phyloP scores from a whole-genome alignment of 1,284 basidiomycete genomes.

The Austroboletus niveus region DNA sequence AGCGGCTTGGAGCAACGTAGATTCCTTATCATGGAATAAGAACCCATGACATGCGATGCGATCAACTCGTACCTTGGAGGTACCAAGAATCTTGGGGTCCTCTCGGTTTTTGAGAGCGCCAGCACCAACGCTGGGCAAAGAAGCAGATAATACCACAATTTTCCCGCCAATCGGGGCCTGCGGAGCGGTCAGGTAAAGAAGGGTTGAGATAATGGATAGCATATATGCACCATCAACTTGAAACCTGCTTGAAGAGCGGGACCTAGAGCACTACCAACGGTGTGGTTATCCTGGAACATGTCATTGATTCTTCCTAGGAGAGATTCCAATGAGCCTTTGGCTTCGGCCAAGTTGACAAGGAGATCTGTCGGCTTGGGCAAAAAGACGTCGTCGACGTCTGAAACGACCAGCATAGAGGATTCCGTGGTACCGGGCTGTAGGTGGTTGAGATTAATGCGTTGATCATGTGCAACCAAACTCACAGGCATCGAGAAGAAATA shows the following conservation, averaged over 20 bases:
- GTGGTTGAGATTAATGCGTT: not conserved
- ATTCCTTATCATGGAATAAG: conserved; percentile 56
- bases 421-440: conserved; percentile 77
- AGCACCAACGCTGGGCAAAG: conserved; percentile 85
- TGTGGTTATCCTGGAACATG: conserved; percentile 95
- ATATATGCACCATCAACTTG: conserved; percentile 76
- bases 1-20: conserved; percentile 81
- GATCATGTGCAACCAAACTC: conserved; percentile 27
- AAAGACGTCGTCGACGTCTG: conserved; percentile 96
- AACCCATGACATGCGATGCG: not conserved
- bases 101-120: conserved; percentile 96
- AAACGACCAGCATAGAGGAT: conserved; percentile 94
- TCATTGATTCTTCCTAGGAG: conserved; percentile 85
- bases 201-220: not conserved
- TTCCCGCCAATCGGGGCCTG: conserved; percentile 92
- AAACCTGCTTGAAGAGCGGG: conserved; percentile 95
- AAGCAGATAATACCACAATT: conserved; percentile 87
- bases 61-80: conserved; percentile 68
- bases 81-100: conserved; percentile 95
- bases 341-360: conserved; percentile 90
- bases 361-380: conserved; percentile 95
- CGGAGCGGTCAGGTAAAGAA: conserved; percentile 12
- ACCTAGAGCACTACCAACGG: conserved; percentile 93
- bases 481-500: conserved; percentile 96
- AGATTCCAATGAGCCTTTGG: conserved; percentile 77